These are phyloP conservation scores for Zychaea mexicana DNA, from an alignment of 371 early-diverging fungal genomes.

Conservation along the genomic window DNA sequence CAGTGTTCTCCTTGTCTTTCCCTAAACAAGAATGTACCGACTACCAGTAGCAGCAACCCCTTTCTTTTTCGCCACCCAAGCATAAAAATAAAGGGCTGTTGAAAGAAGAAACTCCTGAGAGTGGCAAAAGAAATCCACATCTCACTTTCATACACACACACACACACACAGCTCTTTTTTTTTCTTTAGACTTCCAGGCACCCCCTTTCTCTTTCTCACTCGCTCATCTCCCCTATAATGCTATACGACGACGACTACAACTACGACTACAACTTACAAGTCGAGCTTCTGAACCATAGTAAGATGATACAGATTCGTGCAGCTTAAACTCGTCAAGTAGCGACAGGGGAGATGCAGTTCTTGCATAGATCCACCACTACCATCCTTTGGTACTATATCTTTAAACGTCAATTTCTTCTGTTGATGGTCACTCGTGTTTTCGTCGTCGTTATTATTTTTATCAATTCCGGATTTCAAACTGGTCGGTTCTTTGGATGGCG, in stretches of 20 bases:
- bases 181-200: too few species aligned
- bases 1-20: not conserved
- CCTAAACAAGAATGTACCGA: too few species aligned
- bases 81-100: not conserved
- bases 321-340: slow-evolving; percentile 7
- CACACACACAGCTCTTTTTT: not conserved
- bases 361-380: not conserved
- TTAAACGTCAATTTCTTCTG: slow-evolving; percentile 7
- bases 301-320: slow-evolving; percentile 13
- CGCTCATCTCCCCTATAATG: not conserved
- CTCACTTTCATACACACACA: too few species aligned
- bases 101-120: not conserved
- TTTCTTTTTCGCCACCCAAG: not conserved
- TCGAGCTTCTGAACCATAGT: slow-evolving; percentile 8
- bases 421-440: slow-evolving; percentile 9
- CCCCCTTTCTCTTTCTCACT: not conserved
- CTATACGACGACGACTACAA: too few species aligned
- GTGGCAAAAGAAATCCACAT: slow-evolving; percentile 2
- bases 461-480: too few species aligned
- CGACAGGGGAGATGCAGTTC: slow-evolving; percentile 5
- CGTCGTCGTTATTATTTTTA: not conserved
- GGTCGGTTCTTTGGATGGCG: not conserved
- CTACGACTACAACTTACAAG: slow-evolving; percentile 6
- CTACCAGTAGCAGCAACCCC: too few species aligned
- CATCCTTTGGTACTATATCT: slow-evolving; percentile 1